These are phyloP conservation scores for Plasmodium ovale DNA, from an alignment of 169 alveolate genomes.

Conservation along the genomic window DNA sequence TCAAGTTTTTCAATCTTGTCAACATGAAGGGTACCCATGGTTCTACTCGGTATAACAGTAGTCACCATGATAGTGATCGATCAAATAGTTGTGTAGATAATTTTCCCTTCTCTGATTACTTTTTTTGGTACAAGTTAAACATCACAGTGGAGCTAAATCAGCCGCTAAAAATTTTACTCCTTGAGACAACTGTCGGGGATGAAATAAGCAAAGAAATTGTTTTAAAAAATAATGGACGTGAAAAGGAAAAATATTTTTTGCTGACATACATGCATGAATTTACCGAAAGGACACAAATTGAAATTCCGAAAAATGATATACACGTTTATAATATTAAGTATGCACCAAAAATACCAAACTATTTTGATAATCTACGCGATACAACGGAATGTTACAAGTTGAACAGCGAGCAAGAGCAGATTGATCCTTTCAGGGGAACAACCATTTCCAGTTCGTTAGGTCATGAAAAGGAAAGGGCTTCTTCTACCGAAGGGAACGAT, in stretches of 20 bases:
- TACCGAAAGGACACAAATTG: constrained; percentile 47
- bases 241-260: constrained; percentile 48
- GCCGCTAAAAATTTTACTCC: constrained; percentile 43
- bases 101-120: constrained; percentile 9
- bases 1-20: constrained; percentile 8
- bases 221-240: constrained; percentile 47
- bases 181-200: constrained; percentile 53
- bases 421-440: background rate
- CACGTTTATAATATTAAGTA: constrained; percentile 39
- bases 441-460: background rate
- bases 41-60: background rate
- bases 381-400: too few species aligned
- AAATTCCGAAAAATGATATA: constrained; percentile 31
- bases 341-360: constrained; percentile 47
- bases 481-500: background rate
- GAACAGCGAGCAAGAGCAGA: background rate
- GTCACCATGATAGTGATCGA: background rate
- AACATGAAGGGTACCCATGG: background rate
- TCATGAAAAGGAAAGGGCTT: background rate
- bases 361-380: constrained; percentile 4
- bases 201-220: constrained; percentile 51
- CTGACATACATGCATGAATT: constrained; percentile 64
- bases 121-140: constrained; percentile 58
- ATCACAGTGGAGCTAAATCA: constrained; percentile 33
- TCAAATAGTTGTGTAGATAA: background rate